Conservation (phyloP, 129 eudicot species). For the Escallonia rubra region DNA sequence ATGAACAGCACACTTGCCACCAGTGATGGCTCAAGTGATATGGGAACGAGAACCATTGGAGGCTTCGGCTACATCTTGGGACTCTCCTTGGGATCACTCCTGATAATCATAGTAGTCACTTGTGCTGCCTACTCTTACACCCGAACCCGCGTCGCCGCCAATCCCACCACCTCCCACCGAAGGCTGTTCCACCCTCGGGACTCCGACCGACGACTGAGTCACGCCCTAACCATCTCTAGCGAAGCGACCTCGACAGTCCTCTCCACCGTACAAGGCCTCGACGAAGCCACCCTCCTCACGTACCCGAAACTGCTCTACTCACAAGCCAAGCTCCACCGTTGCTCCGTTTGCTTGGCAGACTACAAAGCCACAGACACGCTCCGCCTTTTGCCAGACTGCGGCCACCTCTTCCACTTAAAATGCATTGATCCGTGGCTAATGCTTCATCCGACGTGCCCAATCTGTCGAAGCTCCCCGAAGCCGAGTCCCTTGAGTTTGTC, state of each 20-base stretch:
- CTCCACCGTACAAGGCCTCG: slow-evolving; percentile 16
- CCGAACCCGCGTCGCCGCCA: neutral
- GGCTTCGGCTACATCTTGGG: slow-evolving; percentile 16
- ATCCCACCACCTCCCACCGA: neutral
- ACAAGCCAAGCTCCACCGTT: neutral
- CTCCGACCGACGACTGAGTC: neutral
- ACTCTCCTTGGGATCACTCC: slow-evolving; percentile 18
- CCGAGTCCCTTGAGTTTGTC: slow-evolving; percentile 1
- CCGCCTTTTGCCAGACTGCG: slow-evolving; percentile 18
- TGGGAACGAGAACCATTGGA: neutral
- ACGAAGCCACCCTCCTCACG: slow-evolving; percentile 2
- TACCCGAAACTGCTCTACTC: slow-evolving; percentile 10
- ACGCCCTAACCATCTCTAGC: no score
- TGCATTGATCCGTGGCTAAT: slow-evolving; percentile 27
- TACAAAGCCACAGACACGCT: neutral
- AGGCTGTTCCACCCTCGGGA: neutral
- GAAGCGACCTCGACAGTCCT: no score
- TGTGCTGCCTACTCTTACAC: slow-evolving; percentile 29
- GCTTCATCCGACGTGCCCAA: slow-evolving; percentile 22
- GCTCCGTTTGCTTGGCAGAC: neutral
- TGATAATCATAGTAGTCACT: slow-evolving; percentile 19
- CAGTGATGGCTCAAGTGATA: neutral
- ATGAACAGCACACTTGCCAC: neutral
- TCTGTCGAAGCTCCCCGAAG: slow-evolving; percentile 13
- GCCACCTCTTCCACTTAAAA: slow-evolving; percentile 17